Evolutionary conservation across 495 filamentous ascomycete genomes (phyloP), one percentile per base, ranked within the genome.

Genomic region (Pseudomonodictys pantanalensis): DNA sequence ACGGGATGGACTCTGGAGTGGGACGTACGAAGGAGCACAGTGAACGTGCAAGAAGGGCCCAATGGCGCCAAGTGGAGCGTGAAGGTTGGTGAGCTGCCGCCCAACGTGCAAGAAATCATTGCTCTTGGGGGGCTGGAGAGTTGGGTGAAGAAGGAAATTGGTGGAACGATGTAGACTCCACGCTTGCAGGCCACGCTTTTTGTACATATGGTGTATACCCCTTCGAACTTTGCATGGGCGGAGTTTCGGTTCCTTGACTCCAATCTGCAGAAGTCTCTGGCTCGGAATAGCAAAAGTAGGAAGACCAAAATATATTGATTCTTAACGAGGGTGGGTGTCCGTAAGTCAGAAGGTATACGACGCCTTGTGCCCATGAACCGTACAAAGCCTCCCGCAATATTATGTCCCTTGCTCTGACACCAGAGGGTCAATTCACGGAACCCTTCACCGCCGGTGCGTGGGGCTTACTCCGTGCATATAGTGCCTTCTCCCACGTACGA

Each of bases 51-150:
- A 47, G 90, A 96, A 73, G 89, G 89, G 2, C 67, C 77, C 62
- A 68, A 73, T 32, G 85, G 84, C 0, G 64, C 71, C 35, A 77
- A 69, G 52, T 97, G 92, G 93, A 85, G 76, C 41, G 79, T 91
- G 67, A 86, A 86, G 74, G 90, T 96, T 2, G 88, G 89, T 7
- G 89, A 92, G 76, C 68, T 96, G 56, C 88, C 91, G 43, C 83
- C 88, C 0, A 96, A 91, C 69, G 89, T 97, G 55, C 92, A 97
- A 70, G 89, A 89, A 70, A 92, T 95, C 56, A 85, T 95, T 58
- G 69, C 67, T 18, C 28, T 61, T 0, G 69, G 67, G 3, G 69
- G 69, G n/a, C 33, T 71, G 43, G 69, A 68, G 62, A 68, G 55
- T 25, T 96, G 92, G 92, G 89, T 95, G 3, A 88, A 89, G 78